A percentile compares a stretch with the other conserved stretches of the same genome.
Evolutionary conservation across 2,329 filamentous ascomycete species (phyloP).

Genomic region (Nothomitra cinnamomea): DNA sequence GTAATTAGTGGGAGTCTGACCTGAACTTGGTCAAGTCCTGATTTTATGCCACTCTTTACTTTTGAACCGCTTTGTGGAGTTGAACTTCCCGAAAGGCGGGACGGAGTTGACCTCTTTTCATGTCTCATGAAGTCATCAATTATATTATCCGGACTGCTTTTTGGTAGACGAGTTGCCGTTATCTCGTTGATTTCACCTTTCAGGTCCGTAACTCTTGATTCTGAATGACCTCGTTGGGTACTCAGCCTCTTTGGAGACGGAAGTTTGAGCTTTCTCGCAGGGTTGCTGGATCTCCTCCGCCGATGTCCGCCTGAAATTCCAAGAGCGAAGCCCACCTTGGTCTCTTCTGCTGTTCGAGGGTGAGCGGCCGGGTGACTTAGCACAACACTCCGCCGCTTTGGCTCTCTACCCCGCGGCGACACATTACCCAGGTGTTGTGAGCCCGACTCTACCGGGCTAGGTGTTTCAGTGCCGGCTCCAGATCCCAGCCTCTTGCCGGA

Average conservation of each 20-base stretch:
- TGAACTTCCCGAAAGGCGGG: background rate
- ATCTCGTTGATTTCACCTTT: background rate
- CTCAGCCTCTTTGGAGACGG: background rate
- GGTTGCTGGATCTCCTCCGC: background rate
- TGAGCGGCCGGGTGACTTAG: background rate
- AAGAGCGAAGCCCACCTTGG: slow-evolving; percentile 1
- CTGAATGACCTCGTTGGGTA: background rate
- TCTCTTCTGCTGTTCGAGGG: background rate
- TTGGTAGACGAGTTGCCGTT: background rate
- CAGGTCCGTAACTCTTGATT: background rate
- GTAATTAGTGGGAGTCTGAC: no score
- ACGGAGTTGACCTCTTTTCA: background rate
- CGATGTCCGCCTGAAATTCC: slow-evolving; percentile 1
- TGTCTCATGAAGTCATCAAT: background rate
- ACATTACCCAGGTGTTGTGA: background rate
- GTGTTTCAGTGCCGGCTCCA: no score
- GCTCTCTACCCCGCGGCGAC: background rate
- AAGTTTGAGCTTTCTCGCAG: background rate
- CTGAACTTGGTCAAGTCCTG: no score
- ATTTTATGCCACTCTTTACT: no score
- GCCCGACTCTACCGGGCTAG: no score
- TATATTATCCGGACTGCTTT: background rate
- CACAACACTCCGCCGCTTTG: background rate
- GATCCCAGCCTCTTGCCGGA: no score
- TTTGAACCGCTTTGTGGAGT: background rate